Evolutionary conservation across 2,329 filamentous ascomycete species (phyloP).

Genomic region (Colletotrichum karsti): DNA sequence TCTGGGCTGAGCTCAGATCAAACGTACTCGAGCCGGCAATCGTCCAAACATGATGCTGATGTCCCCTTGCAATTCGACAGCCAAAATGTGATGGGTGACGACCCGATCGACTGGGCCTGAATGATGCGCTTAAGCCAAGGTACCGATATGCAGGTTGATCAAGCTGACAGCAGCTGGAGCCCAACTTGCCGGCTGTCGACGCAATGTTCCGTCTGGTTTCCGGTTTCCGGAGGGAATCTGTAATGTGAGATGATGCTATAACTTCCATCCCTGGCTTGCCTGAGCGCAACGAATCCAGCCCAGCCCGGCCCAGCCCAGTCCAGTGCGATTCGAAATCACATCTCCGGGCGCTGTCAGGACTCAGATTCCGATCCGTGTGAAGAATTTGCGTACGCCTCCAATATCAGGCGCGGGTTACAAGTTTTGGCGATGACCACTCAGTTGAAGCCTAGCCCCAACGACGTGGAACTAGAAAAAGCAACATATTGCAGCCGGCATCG

Average conservation of each 20-base stretch:
- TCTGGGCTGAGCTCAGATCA: neutral
- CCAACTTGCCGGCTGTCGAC: neutral
- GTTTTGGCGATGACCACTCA: neutral
- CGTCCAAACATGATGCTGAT: neutral
- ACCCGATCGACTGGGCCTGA: slow-evolving; percentile 22
- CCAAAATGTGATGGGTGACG: slow-evolving; percentile 22
- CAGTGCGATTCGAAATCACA: neutral
- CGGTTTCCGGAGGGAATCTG: neutral
- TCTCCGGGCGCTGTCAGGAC: neutral
- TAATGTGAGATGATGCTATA: neutral
- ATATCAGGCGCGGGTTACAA: neutral
- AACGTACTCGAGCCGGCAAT: neutral
- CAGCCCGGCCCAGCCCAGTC: neutral
- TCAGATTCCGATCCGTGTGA: neutral
- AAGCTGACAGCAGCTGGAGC: slow-evolving; percentile 10
- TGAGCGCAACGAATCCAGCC: neutral
- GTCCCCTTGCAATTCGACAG: neutral
- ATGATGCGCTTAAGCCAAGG: slow-evolving; percentile 9
- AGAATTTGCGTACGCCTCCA: slow-evolving; percentile 19
- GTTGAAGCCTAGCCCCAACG: neutral
- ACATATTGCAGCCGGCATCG: slow-evolving; percentile 13
- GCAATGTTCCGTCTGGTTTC: neutral
- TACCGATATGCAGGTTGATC: slow-evolving; percentile 11
- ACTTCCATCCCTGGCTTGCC: neutral
- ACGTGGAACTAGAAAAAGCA: slow-evolving; percentile 22